These are phyloP conservation scores for Cryptosporidium sp. DNA, from an alignment of 169 alveolate genomes.

Conservation along the genomic window DNA sequence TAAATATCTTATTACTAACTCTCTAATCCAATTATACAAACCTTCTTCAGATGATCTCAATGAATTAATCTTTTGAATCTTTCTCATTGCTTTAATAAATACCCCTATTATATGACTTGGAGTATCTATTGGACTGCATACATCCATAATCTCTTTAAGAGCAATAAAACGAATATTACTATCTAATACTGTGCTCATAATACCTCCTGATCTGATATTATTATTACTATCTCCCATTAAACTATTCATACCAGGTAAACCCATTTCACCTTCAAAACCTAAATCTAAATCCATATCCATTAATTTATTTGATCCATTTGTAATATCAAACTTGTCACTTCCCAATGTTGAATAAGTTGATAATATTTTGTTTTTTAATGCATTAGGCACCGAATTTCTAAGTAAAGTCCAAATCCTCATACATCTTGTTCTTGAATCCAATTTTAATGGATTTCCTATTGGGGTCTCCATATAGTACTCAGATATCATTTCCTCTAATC, in stretches of 20 bases:
- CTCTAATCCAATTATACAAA: conserved; percentile 42
- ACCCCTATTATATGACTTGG: conserved; percentile 38
- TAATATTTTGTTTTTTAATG: conserved; percentile 32
- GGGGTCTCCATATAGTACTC: conserved; percentile 60
- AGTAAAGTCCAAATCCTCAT: conserved; percentile 68
- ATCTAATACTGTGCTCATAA: not conserved
- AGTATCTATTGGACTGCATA: conserved; percentile 73
- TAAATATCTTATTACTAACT: conserved; percentile 44
- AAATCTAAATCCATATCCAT: not conserved
- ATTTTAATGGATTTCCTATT: conserved; percentile 60
- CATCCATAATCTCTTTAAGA: conserved; percentile 57
- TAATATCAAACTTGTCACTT: not conserved
- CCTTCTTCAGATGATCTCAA: conserved; percentile 8
- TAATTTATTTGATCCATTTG: not conserved
- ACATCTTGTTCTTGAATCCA: conserved; percentile 71
- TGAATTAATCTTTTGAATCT: conserved; percentile 32
- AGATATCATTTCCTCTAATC: conserved; percentile 52
- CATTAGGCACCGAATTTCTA: conserved; percentile 21
- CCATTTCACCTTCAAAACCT: conserved; percentile 15
- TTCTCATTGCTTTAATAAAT: conserved; percentile 40
- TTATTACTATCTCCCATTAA: not conserved
- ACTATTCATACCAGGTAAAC: not conserved
- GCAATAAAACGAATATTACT: conserved; percentile 39
- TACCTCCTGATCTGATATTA: not conserved
- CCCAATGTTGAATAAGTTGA: not conserved